These are phyloP conservation scores for Cryptosporidium ubiquitum DNA, from an alignment of 169 alveolate species.

Conservation along the genomic window DNA sequence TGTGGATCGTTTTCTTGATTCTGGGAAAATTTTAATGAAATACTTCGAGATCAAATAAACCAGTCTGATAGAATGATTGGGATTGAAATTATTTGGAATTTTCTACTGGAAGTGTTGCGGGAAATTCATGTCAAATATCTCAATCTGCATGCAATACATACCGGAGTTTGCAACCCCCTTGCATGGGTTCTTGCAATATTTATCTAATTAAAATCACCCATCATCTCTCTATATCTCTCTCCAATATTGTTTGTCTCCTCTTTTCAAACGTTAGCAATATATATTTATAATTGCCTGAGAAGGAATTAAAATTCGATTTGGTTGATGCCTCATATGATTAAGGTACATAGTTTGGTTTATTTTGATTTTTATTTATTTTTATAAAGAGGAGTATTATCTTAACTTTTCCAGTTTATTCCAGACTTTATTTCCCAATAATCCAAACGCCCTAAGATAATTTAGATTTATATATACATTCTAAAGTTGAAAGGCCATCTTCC, in stretches of 20 bases:
- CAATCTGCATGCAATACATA: background rate
- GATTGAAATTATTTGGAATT: background rate
- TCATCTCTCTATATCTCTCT: background rate
- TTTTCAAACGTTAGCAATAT: background rate
- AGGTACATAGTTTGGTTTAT: background rate
- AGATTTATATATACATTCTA: background rate
- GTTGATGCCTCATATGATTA: background rate
- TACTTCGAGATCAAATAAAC: background rate
- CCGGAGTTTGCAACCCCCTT: background rate
- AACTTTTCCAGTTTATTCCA: background rate
- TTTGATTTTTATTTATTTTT: background rate
- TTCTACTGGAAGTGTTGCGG: background rate
- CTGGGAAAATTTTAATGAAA: background rate
- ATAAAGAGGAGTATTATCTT: background rate
- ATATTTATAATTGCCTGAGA: background rate
- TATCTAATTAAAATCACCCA: background rate
- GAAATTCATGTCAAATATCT: background rate
- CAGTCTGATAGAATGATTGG: background rate
- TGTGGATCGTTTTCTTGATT: constrained; percentile 3
- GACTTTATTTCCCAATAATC: background rate
- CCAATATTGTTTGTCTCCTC: background rate
- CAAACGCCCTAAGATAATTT: background rate
- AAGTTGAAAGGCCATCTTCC: background rate
- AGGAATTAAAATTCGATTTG: background rate
- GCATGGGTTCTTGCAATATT: background rate